Evolutionary conservation across 179 eudicot genomes (phyloP).

Genomic region (Gypsophila paniculata): DNA sequence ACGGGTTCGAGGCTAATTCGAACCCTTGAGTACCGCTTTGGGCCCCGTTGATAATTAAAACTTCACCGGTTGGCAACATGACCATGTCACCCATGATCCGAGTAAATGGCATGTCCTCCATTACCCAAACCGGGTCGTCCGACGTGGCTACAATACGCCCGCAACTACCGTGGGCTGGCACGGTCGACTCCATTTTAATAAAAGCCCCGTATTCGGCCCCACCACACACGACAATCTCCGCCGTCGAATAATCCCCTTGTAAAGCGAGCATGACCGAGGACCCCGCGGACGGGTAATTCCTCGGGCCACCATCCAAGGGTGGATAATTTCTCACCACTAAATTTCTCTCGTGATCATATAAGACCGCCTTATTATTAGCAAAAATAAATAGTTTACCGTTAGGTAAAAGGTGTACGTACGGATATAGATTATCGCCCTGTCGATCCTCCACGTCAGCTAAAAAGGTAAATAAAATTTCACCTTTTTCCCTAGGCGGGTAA

Average conservation of each 20-base stretch:
- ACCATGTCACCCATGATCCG: slow-evolving; percentile 96
- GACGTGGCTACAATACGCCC: slow-evolving; percentile 66
- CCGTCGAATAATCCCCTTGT: slow-evolving; percentile 51
- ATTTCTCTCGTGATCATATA: slow-evolving; percentile 47
- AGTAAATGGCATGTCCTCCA: slow-evolving; percentile 77
- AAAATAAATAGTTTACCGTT: slow-evolving; percentile 62
- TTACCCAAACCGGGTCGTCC: slow-evolving; percentile 58
- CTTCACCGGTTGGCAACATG: slow-evolving; percentile 73
- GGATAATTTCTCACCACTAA: slow-evolving; percentile 40
- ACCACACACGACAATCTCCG: slow-evolving; percentile 70
- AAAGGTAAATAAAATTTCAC: slow-evolving; percentile 53
- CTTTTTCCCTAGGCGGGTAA: slow-evolving; percentile 42
- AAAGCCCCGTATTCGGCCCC: slow-evolving; percentile 78
- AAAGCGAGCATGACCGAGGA: slow-evolving; percentile 81
- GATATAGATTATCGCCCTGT: slow-evolving; percentile 77
- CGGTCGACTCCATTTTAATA: slow-evolving; percentile 35
- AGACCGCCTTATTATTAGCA: slow-evolving; percentile 58
- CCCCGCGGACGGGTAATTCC: slow-evolving; percentile 87
- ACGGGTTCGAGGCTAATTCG: slow-evolving; percentile 56
- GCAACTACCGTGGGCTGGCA: slow-evolving; percentile 60
- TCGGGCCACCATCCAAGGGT: slow-evolving; percentile 62
- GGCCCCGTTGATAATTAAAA: slow-evolving; percentile 81
- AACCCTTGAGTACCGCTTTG: slow-evolving; percentile 81
- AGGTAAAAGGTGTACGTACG: slow-evolving; percentile 73
- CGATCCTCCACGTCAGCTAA: slow-evolving; percentile 50